Base-by-base conservation (phyloP, 768 basidiomycete species). In the Suillus ampliporus region DNA sequence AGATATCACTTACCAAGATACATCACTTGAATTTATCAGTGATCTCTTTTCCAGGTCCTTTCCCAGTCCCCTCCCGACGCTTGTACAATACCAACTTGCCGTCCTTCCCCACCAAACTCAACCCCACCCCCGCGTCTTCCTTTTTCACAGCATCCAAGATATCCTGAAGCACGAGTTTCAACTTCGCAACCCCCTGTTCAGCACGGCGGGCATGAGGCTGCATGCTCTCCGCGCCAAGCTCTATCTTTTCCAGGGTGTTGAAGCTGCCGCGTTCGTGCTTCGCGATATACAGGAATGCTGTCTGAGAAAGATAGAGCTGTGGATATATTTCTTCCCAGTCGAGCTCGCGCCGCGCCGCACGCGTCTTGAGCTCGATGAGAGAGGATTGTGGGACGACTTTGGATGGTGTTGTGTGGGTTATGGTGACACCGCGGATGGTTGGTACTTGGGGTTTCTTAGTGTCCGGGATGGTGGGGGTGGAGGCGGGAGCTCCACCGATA, bases 241-340 rank as follows among this genome's bases (percentile, higher is more conserved):
- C 73, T 19, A 75, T 61, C 71, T 88, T 88, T 57, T 80, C 75
- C 8, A 89, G 75, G 11, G 75, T 71, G 4, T 70, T 67, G 72
- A 92, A 91, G 1, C 44, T 73, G 1, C 90, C 90, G 4, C 78
- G 72, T 15, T 77, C 68, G 70, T 92, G 90, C 46, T 83, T 74
- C 0, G 83, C 90, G 58, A 90, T 75, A 69, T 84, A 87, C 62
- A 87, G 80, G 66, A 85, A 82, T 2, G 81, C 75, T 0, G 88
- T 91, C 69, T 88, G 87, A 7, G 91, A 90, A 60, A 92, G 81
- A 70, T 83, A 88, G 14, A 91, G 74, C 69, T 91, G 90, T 0
- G 86, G 84, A 71, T 86, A 90, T 1, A 78, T 75, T 14, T 89
- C 87, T 34, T 68, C 76, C 89, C 89, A 91, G 67, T 88, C 78